Conservation (phyloP, 192 early-diverging fungal genomes). For the Entophlyctis luteolus region DNA sequence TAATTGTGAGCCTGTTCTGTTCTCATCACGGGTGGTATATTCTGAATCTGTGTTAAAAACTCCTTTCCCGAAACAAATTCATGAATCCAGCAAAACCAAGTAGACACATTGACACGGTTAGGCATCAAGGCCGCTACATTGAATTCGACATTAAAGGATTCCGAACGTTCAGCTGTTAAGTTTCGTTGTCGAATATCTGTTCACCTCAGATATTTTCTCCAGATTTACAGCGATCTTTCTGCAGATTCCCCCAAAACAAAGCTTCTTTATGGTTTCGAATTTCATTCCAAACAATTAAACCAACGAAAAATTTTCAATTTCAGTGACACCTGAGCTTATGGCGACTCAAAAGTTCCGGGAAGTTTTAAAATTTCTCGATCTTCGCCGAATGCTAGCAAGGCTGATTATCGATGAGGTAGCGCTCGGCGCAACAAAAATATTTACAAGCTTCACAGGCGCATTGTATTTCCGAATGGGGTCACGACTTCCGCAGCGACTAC, state of each 20-base stretch:
- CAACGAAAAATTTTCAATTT: background rate
- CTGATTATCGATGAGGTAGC: conserved; percentile 47
- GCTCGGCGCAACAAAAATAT: background rate
- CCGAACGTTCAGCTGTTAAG: conserved; percentile 24
- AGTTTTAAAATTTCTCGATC: conserved; percentile 29
- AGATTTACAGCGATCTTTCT: conserved; percentile 34
- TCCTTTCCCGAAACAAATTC: conserved; percentile 14
- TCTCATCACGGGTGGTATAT: background rate
- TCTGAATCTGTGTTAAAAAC: too few relatives aligned
- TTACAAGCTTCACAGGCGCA: conserved; percentile 34
- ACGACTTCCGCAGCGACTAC: conserved; percentile 49
- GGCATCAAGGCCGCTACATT: conserved; percentile 37
- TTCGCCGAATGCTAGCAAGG: conserved; percentile 28
- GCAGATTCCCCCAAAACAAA: conserved; percentile 28
- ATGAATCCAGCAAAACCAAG: conserved; percentile 53
- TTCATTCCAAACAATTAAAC: background rate
- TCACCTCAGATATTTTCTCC: background rate
- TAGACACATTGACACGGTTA: conserved; percentile 33
- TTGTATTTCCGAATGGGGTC: conserved; percentile 56
- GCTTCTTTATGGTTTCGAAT: conserved; percentile 36
- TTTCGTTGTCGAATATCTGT: background rate
- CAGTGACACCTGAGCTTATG: conserved; percentile 51
- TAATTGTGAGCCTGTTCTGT: too few relatives aligned
- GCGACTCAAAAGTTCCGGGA: conserved; percentile 39
- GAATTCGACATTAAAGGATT: conserved; percentile 36